Base-by-base conservation (phyloP, 345 rosid species). In the Lepidium aucheri region DNA sequence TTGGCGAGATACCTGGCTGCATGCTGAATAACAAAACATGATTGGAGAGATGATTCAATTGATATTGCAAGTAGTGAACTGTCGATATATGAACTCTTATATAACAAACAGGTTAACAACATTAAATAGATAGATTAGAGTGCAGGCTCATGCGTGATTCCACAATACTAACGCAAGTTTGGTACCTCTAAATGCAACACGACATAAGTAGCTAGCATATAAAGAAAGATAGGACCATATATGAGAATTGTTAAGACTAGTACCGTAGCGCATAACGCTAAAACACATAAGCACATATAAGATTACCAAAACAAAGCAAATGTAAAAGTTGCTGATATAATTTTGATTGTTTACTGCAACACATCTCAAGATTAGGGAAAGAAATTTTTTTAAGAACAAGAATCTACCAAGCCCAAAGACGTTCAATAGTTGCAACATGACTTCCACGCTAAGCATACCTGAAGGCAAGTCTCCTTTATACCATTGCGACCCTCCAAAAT, bases 401-500 rank as follows among this genome's bases (percentile, higher is more conserved):
- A 38, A 33, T 20, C 33, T 24, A 57, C 69, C 26, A 39, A 47
- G 50, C 58, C 56, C 41, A 43, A 16, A 51, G 26, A 26, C 28
- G 51, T 13, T 47, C 7, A 41, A 52, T 6, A 45, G 26, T 20
- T 40, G 61, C 54, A 55, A 53, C 26, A 53, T 68, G 41, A 64
- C 53, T 34, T 49, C 50, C 59, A 8, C 53, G 65, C 42, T 55
- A 17, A 76, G 56, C 63, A 52, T 83, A 90, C 98, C 98, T 93
- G 97, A 76, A 93, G 97, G 77, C 96, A 93, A 55, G 98, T 93
- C 82, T 93, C 98, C 74, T 93, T 93, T 73, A 93, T 93, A 59
- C 98, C 98, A 82, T 93, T 93, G 66, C 98, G 98, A 67, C 98
- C 98, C 79, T 93, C 98, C 86, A 93, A 83, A 72, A 93, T 93